Base-by-base conservation (phyloP, 2,329 filamentous ascomycete species). In the Sporothrix protearum region DNA sequence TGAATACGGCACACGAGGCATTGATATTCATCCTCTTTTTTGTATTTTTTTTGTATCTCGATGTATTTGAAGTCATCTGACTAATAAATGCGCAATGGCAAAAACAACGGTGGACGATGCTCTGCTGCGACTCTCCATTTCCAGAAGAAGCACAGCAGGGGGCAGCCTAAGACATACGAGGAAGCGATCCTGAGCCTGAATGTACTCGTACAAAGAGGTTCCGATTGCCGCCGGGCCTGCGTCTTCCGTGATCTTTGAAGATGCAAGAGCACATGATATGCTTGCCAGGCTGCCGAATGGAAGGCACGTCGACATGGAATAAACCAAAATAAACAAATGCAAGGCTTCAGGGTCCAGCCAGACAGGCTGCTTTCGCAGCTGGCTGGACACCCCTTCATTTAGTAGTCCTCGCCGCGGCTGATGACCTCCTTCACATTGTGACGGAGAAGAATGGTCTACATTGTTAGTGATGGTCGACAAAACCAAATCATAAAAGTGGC, bases 391-490 rank as follows among this genome's bases (percentile, higher is more conserved):
- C 9, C 39, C 59, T 16, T 47, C n/a, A 57, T 12, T 67, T 87
- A 96, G 80, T 93, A 96, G 79, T 96, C 93, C 70, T 96, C 92
- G 75, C 93, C 93, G 74, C 92, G 89, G 80, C 91, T 94, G 77
- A 96, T 91, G 75, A 96, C 89, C 83, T 96, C 93, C 85, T 96
- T 96, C 71, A 94, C 91, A 72, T 85, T 94, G 70, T 91, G 92
- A 77, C 91, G 86, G 74, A 95, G 87, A 75, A 95, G 81, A 76
- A 94, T 91, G 45, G 92, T 92, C 90, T 93, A 73, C 7, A 16
- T 5, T 68, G 77, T 75, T 68, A 69, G 66, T 8, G 22, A 0
- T 47, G 42, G 2, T 47, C 42, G 19, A 16, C 3, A 12, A 45
- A 45, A 47, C 12, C 3, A 12, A 45, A 45, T 45, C 5, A 42